Base-by-base conservation (phyloP, 2,329 filamentous ascomycete genomes). In the Sporothrix humicola region DNA sequence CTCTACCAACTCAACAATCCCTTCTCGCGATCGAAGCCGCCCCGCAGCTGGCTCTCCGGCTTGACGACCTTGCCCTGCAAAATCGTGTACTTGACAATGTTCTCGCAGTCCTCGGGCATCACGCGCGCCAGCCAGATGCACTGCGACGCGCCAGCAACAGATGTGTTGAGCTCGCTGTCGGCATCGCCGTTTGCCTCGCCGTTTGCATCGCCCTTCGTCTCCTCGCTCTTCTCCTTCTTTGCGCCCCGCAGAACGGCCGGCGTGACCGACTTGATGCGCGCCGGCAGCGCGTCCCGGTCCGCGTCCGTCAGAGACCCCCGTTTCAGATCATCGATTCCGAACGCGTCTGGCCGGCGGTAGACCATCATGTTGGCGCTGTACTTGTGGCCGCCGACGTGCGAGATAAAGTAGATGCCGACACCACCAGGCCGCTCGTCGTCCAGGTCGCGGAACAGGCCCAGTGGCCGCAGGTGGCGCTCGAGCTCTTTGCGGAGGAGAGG, bases 371-470 rank as follows among this genome's bases (percentile, higher is more conserved):
- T 99, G 42, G 96, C 96, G 65, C 91, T 91, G 83, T 97, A 98
- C 84, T 98, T 98, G 85, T 99, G 96, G 0, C 96, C 96, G 42
- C 96, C 96, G 2, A 98, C 94, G 80, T 99, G 96, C 77, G 91
- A 95, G 79, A 98, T 97, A 80, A 98, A 98, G 83, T 97, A 97
- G 76, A 99, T 93, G 0, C 94, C 95, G 6, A 98, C 95, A 13
- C 96, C 96, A 12, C 95, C 95, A 0, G 95, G 94, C 73, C 96
- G 85, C 81, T 94, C 91, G 81, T 99, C 96, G 79, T 97, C 90
- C 65, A 96, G 83, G 80, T 98, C 95, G 44, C 96, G 90, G 81
- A 92, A 95, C 23, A 99, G 84, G 0, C 94, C 95, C 13, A 97
- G 85, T 0, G 93, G 92, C 0, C 94, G 91, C 50, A 98, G 87